phyloP scores from a whole-genome alignment of 257 asterid species.

The Misopates orontium region DNA sequence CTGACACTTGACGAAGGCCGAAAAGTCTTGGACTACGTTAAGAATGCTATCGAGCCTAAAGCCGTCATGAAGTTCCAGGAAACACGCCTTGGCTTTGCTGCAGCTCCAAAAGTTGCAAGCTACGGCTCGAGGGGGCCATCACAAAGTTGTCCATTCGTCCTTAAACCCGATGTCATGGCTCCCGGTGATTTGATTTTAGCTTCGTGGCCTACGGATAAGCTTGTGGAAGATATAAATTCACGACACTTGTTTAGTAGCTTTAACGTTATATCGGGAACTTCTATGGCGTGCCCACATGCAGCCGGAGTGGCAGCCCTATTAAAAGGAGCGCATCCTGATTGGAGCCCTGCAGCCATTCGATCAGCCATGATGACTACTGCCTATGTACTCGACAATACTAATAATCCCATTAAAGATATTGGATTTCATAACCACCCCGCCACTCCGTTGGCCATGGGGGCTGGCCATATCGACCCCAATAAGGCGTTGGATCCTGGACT shows the following conservation, averaged over 20 bases:
- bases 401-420: background rate
- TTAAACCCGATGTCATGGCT: conserved; percentile 1
- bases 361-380: conserved; percentile 40
- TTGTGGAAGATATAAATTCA: background rate
- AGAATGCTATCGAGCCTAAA: background rate
- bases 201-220: background rate
- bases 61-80: background rate
- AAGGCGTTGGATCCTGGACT: background rate
- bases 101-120: background rate
- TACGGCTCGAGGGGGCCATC: conserved; percentile 11
- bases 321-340: conserved; percentile 37
- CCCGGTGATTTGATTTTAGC: conserved; percentile 1
- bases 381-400: conserved; percentile 1
- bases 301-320: conserved; percentile 36
- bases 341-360: conserved; percentile 38
- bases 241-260: background rate
- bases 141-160: background rate
- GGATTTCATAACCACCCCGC: too few species aligned
- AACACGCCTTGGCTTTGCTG: background rate
- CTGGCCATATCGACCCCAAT: conserved; percentile 1
- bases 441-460: background rate
- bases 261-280: background rate
- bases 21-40: background rate
- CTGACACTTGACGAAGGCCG: background rate
- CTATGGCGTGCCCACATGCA: conserved; percentile 34